Percentiles rank a stretch among this genome's conserved stretches.
These are phyloP conservation scores for Penicillium roqueforti DNA, from an alignment of 495 filamentous ascomycete genomes.

Conservation along the genomic window DNA sequence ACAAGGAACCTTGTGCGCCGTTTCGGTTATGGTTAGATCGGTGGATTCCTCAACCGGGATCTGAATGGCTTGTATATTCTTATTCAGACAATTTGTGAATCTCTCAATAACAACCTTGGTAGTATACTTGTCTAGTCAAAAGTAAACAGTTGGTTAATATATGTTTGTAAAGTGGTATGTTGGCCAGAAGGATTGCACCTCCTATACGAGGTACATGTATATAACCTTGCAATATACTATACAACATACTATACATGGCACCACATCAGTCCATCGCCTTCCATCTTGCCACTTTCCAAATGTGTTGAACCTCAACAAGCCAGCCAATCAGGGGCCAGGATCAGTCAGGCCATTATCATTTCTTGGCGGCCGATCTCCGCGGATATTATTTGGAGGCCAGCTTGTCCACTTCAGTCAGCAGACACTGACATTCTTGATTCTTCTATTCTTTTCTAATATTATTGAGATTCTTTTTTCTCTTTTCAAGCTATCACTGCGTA, in stretches of 20 bases:
- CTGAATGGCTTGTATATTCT: neutral
- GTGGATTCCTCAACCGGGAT: neutral
- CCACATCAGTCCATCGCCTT: neutral
- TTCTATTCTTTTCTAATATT: neutral
- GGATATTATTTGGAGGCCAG: conserved; percentile 15
- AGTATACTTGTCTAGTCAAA: neutral
- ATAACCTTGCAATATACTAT: neutral
- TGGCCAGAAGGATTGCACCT: neutral
- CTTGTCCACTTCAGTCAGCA: conserved; percentile 22
- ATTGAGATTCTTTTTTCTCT: neutral
- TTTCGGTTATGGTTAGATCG: neutral
- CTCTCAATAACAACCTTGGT: neutral
- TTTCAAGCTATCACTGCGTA: neutral
- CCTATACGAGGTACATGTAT: neutral
- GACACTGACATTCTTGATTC: conserved; percentile 2
- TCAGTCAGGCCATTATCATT: conserved; percentile 10
- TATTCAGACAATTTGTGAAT: neutral
- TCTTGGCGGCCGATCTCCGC: conserved; percentile 17
- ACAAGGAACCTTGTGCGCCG: neutral
- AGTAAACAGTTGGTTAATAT: neutral
- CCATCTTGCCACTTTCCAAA: neutral
- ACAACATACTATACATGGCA: neutral
- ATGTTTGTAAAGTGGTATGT: neutral
- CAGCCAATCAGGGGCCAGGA: neutral
- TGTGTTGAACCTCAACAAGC: neutral